phyloP scores from a whole-genome alignment of 176 grass and related monocot species.

The Avena sativa region DNA sequence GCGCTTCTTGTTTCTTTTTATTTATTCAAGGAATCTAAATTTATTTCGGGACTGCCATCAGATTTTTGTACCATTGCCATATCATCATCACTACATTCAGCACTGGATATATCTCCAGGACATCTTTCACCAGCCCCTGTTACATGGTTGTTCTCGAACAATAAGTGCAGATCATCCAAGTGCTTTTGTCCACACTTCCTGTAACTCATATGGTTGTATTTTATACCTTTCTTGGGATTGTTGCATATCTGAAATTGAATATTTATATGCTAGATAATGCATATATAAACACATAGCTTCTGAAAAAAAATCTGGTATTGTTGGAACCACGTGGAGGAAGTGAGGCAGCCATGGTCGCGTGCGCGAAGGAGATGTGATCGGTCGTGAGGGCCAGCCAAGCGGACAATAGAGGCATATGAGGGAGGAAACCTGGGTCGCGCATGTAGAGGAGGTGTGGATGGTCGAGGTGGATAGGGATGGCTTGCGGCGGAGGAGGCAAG shows the following conservation, averaged over 20 bases:
- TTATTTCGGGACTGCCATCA: not conserved
- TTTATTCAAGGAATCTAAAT: not conserved
- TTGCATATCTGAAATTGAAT: constrained; percentile 9
- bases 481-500: too few relatives aligned
- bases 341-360: too few relatives aligned
- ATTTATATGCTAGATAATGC: not conserved
- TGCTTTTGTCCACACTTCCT: too few relatives aligned
- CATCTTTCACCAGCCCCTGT: not conserved
- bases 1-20: not conserved
- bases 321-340: too few relatives aligned
- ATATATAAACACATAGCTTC: not conserved
- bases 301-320: too few relatives aligned
- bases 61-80: not conserved
- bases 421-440: too few relatives aligned
- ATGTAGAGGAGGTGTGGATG: too few relatives aligned
- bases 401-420: too few relatives aligned
- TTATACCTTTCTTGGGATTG: not conserved
- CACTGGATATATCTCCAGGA: not conserved
- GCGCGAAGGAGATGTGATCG: too few relatives aligned
- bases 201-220: too few relatives aligned
- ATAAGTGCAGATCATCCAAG: not conserved
- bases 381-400: too few relatives aligned
- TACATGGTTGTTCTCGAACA: not conserved
- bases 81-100: not conserved
- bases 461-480: too few relatives aligned